Conservation (phyloP, 177 flowering plant species). For the Tripterygium wilfordii region DNA sequence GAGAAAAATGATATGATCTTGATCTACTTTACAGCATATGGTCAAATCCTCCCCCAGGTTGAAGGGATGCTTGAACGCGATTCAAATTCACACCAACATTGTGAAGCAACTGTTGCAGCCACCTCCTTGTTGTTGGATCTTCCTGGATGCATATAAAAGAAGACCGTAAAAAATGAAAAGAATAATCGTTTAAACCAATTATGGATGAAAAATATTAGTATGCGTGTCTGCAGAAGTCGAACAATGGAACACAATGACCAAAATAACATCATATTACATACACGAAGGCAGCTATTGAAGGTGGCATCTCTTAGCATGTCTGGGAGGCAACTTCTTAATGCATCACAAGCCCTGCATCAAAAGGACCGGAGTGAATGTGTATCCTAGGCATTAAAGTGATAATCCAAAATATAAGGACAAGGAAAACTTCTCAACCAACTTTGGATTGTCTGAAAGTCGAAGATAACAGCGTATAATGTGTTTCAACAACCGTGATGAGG, state of each 20-base stretch:
- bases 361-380: no score
- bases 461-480: conserved; percentile 95
- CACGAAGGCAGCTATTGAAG: conserved; percentile 70
- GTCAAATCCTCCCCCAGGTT: conserved; percentile 63
- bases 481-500: conserved; percentile 76
- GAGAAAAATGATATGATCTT: no score
- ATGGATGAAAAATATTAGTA: no score
- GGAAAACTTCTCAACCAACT: conserved; percentile 29
- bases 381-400: no score
- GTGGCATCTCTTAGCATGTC: conserved; percentile 83
- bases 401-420: background rate
- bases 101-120: conserved; percentile 82
- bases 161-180: no score
- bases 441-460: conserved; percentile 83
- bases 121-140: conserved; percentile 74
- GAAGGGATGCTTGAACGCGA: conserved; percentile 49
- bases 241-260: no score
- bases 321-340: conserved; percentile 81
- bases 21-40: no score
- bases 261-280: no score
- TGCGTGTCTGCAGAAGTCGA: no score
- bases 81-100: conserved; percentile 61
- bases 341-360: conserved; percentile 92
- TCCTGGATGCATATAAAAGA: conserved; percentile 44
- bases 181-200: no score